Evolutionary conservation across 768 basidiomycete genomes (phyloP).

Genomic region (Boletus sensibilis): DNA sequence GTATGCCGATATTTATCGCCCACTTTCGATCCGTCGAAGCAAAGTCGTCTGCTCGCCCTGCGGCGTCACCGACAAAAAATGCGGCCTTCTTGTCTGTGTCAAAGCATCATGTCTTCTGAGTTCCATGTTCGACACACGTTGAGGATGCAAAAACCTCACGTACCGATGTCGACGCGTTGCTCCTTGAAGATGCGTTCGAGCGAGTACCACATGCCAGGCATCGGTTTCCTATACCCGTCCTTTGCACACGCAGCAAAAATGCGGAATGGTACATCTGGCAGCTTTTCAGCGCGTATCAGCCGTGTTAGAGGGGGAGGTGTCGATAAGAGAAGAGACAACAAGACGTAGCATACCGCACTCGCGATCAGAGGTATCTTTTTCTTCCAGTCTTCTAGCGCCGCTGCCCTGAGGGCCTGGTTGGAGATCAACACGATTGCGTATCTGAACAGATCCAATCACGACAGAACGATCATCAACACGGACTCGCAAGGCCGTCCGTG

Average conservation of each 20-base stretch:
- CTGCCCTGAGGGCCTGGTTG: constrained; percentile 65
- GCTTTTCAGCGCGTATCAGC: constrained; percentile 37
- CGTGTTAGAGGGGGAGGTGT: not conserved
- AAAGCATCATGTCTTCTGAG: not conserved
- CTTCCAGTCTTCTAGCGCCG: constrained; percentile 64
- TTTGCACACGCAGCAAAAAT: constrained; percentile 73
- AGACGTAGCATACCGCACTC: constrained; percentile 44
- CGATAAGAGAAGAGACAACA: not conserved
- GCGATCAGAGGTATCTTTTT: constrained; percentile 72
- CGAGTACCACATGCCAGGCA: constrained; percentile 83
- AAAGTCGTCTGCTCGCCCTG: constrained; percentile 76
- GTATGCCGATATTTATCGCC: constrained; percentile 71
- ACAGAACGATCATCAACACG: not conserved
- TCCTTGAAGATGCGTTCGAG: constrained; percentile 59
- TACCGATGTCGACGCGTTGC: constrained; percentile 65
- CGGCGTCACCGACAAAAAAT: constrained; percentile 89
- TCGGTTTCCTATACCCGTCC: constrained; percentile 82
- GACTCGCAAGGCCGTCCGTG: not conserved
- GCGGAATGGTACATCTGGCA: constrained; percentile 72
- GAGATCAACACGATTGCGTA: constrained; percentile 75
- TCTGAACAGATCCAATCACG: constrained; percentile 34
- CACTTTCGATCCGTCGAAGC: constrained; percentile 83
- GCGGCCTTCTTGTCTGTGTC: constrained; percentile 58
- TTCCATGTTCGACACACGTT: not conserved
- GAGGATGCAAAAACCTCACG: constrained; percentile 9